These are phyloP conservation scores for Macrophomina phaseolina DNA, from an alignment of 2,329 filamentous ascomycete species.

Conservation along the genomic window DNA sequence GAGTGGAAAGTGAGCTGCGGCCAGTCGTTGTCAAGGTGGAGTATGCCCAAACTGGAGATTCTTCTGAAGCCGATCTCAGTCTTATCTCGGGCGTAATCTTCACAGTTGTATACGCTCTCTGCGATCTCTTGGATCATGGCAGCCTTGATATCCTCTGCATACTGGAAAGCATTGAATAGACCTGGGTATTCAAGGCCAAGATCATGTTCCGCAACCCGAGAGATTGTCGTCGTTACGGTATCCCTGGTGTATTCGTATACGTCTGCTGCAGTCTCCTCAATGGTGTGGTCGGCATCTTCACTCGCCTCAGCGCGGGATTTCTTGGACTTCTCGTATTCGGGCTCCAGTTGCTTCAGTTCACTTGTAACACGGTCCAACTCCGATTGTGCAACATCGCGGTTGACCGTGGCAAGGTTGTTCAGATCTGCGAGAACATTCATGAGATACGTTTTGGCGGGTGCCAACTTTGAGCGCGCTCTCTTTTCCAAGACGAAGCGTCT, in stretches of 20 bases:
- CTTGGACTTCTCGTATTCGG: constrained; percentile 81
- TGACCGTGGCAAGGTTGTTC: constrained; percentile 80
- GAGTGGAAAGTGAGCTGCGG: constrained; percentile 85
- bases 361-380: constrained; percentile 83
- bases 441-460: constrained; percentile 93
- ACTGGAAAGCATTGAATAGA: constrained; percentile 82
- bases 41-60: constrained; percentile 85
- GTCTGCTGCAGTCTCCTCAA: constrained; percentile 83
- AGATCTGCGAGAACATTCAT: constrained; percentile 92
- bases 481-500: constrained; percentile 95
- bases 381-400: constrained; percentile 81
- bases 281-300: constrained; percentile 79
- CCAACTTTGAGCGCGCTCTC: constrained; percentile 90
- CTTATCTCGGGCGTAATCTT: constrained; percentile 81
- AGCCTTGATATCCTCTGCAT: constrained; percentile 89
- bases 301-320: constrained; percentile 80
- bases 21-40: constrained; percentile 82
- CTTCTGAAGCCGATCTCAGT: constrained; percentile 81
- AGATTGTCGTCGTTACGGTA: constrained; percentile 76
- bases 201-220: constrained; percentile 74
- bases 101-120: constrained; percentile 76
- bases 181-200: constrained; percentile 88
- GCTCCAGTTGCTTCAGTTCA: constrained; percentile 83
- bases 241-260: constrained; percentile 84
- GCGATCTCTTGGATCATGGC: constrained; percentile 91